Evolutionary conservation across 2,329 filamentous ascomycete species (phyloP).

Genomic region (Scolecobasidium constrictum): DNA sequence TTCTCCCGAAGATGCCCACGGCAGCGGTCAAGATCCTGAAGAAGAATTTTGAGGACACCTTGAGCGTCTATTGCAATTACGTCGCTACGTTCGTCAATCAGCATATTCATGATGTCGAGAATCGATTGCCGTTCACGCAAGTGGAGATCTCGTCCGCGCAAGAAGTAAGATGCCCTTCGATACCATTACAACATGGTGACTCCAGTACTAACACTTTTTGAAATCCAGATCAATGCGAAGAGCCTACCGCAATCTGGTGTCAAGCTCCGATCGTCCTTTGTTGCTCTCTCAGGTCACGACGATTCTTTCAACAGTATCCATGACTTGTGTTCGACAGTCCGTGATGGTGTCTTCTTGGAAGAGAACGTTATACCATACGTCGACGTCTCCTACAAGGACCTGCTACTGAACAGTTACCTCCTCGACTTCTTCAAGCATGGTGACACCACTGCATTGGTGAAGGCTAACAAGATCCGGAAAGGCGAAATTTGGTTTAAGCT

Average conservation of each 20-base stretch:
- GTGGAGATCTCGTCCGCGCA: conserved; percentile 35
- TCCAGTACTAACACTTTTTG: background rate
- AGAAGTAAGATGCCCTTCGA: conserved; percentile 14
- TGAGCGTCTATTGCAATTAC: conserved; percentile 57
- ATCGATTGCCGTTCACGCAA: conserved; percentile 47
- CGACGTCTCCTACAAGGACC: conserved; percentile 42
- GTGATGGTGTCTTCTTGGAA: conserved; percentile 63
- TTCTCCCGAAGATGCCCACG: conserved; percentile 52
- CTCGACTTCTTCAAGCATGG: conserved; percentile 72
- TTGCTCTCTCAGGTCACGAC: conserved; percentile 56
- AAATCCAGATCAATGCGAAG: no score
- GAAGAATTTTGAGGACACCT: conserved; percentile 53
- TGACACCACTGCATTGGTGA: conserved; percentile 46
- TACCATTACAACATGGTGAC: conserved; percentile 12
- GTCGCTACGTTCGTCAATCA: conserved; percentile 59
- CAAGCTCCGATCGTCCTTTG: conserved; percentile 54
- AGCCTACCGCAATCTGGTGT: conserved; percentile 15
- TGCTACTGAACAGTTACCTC: conserved; percentile 55
- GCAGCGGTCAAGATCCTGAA: conserved; percentile 45
- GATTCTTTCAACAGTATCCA: conserved; percentile 55
- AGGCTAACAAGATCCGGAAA: conserved; percentile 54
- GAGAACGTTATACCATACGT: conserved; percentile 62
- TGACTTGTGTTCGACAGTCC: conserved; percentile 55
- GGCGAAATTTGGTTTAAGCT: conserved; percentile 64
- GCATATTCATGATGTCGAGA: conserved; percentile 45